Percentiles rank a stretch among this genome's conserved stretches.
These are phyloP conservation scores for Phalaenopsis aphrodite DNA, from an alignment of 106 monocot species.

Conservation along the genomic window DNA sequence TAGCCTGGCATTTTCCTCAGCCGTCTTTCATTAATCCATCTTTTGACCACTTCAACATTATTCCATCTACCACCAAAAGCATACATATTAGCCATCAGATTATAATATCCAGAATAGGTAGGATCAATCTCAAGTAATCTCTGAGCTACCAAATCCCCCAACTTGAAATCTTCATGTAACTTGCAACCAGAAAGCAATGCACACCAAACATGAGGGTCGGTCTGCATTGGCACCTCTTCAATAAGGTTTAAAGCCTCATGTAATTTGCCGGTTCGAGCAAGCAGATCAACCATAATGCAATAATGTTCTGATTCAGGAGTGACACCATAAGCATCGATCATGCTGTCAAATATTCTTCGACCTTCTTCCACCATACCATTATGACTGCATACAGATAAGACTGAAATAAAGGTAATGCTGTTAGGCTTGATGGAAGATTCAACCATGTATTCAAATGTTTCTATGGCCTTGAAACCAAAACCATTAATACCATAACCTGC, in stretches of 20 bases:
- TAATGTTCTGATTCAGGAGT: slow-evolving; percentile 37
- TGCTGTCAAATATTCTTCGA: slow-evolving; percentile 34
- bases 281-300: slow-evolving; percentile 49
- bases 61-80: slow-evolving; percentile 50
- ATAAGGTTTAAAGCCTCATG: slow-evolving; percentile 42
- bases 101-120: slow-evolving; percentile 43
- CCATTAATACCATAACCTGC: slow-evolving; percentile 60
- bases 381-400: slow-evolving; percentile 71
- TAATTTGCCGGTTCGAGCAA: slow-evolving; percentile 42
- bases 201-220: slow-evolving; percentile 34
- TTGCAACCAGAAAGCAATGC: slow-evolving; percentile 67
- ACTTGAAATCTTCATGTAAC: slow-evolving; percentile 28
- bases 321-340: slow-evolving; percentile 35
- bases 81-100: slow-evolving; percentile 35
- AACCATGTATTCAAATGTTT: slow-evolving; percentile 36
- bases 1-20: slow-evolving; percentile 32
- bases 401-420: slow-evolving; percentile 41
- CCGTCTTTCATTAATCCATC: slow-evolving; percentile 17
- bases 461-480: slow-evolving; percentile 22
- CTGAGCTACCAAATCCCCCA: slow-evolving; percentile 36
- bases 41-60: slow-evolving; percentile 20
- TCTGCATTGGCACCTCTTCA: slow-evolving; percentile 14
- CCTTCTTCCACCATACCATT: slow-evolving; percentile 38
- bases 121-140: slow-evolving; percentile 34
- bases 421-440: slow-evolving; percentile 36